Percentiles rank a stretch among this genome's conserved stretches.
Evolutionary conservation across 805 yeast genomes (phyloP).

Genomic region (Pichia deserticola): DNA sequence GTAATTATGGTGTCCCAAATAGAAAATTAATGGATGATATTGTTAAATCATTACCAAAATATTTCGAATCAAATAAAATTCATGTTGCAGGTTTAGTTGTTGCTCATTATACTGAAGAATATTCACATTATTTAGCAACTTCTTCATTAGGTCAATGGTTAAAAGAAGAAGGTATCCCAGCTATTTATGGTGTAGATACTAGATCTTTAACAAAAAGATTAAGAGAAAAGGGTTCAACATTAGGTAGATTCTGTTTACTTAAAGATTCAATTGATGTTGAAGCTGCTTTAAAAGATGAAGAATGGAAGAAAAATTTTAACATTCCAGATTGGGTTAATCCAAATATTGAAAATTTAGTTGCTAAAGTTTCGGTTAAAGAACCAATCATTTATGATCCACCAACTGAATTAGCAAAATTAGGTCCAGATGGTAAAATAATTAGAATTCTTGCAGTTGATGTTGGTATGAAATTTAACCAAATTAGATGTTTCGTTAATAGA

Average conservation of each 20-base stretch:
- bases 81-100: conserved; percentile 96
- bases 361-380: conserved; percentile 72
- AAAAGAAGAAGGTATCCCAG: conserved; percentile 86
- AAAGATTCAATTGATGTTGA: conserved; percentile 20
- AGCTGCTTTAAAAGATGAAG: conserved; percentile 11
- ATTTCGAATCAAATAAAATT: conserved; percentile 86
- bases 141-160: conserved; percentile 94
- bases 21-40: conserved; percentile 67
- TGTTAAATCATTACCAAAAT: conserved; percentile 71
- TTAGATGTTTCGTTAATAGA: conserved; percentile 90
- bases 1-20: conserved; percentile 99
- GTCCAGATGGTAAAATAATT: conserved; percentile 68
- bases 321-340: conserved; percentile 92
- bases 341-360: conserved; percentile 84
- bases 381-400: conserved; percentile 76
- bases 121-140: conserved; percentile 86
- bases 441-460: conserved; percentile 90
- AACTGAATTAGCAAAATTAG: conserved; percentile 39
- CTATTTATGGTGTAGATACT: conserved; percentile 96
- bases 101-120: conserved; percentile 94
- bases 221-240: conserved; percentile 86
- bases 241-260: conserved; percentile 79
- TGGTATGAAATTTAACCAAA: conserved; percentile 97
- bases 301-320: conserved; percentile 58
- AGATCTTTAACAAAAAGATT: conserved; percentile 89